Evolutionary conservation across 345 rosid genomes (phyloP), one percentile per base, ranked within the genome.

Genomic region (Ricinus communis): DNA sequence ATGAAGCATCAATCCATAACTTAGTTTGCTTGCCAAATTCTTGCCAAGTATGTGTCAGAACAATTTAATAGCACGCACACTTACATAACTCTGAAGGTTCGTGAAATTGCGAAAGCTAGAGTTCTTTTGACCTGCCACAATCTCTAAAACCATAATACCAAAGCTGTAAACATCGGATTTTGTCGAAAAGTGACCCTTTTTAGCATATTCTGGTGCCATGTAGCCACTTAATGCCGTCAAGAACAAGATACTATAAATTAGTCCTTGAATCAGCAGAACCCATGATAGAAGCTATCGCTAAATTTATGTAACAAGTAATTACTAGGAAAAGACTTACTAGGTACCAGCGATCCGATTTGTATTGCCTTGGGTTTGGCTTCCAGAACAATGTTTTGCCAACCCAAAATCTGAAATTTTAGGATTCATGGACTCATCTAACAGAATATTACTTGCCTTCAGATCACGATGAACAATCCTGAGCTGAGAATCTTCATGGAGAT

Each of bases 351-450:
- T 64, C 28, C 54, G 52, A 18, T 18, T 46, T 28, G 55, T 46
- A 28, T 27, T 46, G 12, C 16, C 68, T 18, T 64, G 68, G 3
- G 68, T 64, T 64, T 64, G 40, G 28, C 52, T 49, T 49, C 21
- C 36, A 5, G 22, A 18, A 16, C 45, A 64, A 8, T 45, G 54
- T 49, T 22, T 46, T 3, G 55, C 54, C 25, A 64, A 11, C 54
- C 68, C 68, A 28, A 64, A 63, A 46, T 64, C 68, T 15, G 68
- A 47, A 28, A 64, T 64, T 11, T 64, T 28, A 19, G 68, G 68
- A 19, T 64, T 47, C 68, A 46, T 64, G 6, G 4, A 22, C 36
- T 18, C 68, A 47, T 64, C 55, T 27, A 64, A 28, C 38, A 64
- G n/a, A 30, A 46, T 5, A 27, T 64, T 46, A 13, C 54, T 64